Evolutionary conservation across 2,329 filamentous ascomycete genomes (phyloP), one percentile per base, ranked within the genome.

Genomic region (Penicillium sp.): DNA sequence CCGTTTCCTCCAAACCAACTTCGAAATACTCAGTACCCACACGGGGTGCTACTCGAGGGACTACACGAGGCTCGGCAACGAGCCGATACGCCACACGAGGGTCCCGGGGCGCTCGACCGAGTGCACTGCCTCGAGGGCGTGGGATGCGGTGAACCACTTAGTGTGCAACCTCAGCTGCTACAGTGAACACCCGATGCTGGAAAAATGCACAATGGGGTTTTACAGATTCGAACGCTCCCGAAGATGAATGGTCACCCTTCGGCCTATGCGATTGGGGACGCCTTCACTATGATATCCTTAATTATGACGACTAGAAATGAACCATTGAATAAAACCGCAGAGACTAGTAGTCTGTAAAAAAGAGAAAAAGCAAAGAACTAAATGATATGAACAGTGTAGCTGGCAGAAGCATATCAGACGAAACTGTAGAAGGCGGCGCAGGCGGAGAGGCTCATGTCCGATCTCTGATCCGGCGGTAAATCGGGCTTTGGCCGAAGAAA

Each of bases 1-100:
- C 64, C 12, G 52, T 63, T 4, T 79, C 78, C 32, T 75, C 73
- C 27, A 81, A 79, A 61, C 65, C 70, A 1, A 66, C 65, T 0
- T 56, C 69, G 13, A 70, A 60, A 50, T 63, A 64, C 39, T 47
- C 66, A n/a, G 56, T 58, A 8, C 46, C 56, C 12, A 60, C 61
- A 15, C 58, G 65, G 15, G 62, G 55, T 7, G 51, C 57, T 3
- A 53, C 60, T 9, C 61, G 66, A 15, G 66, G 66, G 15, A 58
- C 56, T 13, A 53, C 58, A 9, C 53, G 59, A 31, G 57, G 46
- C 56, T 58, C 41, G 44, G 58, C 46, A 55, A 57, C 40, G 4
- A 49, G 65, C 49, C 68, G 70, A 25, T 69, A 73, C 61, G 53
- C 68, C 15, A 72, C 69, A 12, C 58, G 70, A 62, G 69, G 70